A percentile compares a stretch with the other conserved stretches of the same genome.
phyloP scores from a whole-genome alignment of 1,284 basidiomycete genomes.

The Puccinia polysora region DNA sequence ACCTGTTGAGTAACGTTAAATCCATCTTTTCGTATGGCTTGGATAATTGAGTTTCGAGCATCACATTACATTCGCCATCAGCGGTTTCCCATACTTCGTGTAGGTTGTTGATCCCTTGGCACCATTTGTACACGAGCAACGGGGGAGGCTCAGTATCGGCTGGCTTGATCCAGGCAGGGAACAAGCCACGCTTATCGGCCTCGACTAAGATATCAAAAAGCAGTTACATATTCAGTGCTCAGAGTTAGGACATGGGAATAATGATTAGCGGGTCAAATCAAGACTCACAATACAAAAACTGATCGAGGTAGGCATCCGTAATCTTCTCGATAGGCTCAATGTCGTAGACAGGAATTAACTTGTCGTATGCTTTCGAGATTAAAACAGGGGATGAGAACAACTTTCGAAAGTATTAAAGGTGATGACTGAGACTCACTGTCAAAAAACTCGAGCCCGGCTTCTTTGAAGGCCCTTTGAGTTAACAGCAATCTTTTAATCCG shows the following conservation, averaged over 20 bases:
- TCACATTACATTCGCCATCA: conserved; percentile 90
- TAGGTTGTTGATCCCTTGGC: conserved; percentile 85
- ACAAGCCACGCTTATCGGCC: conserved; percentile 92
- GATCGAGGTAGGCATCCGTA: conserved; percentile 66
- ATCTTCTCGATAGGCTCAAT: conserved; percentile 99
- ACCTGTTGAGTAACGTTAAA: conserved; percentile 82
- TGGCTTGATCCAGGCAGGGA: conserved; percentile 97
- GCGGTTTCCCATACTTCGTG: conserved; percentile 94
- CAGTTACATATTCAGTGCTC: not conserved
- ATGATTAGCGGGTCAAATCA: conserved; percentile 56
- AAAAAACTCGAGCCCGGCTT: conserved; percentile 74
- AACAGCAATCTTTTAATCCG: conserved; percentile 91
- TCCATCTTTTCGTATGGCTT: conserved; percentile 98
- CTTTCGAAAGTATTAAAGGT: not conserved
- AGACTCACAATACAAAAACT: conserved; percentile 69
- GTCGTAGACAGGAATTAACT: conserved; percentile 94
- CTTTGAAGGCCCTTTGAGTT: conserved; percentile 95
- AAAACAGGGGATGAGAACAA: conserved; percentile 59
- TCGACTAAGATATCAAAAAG: conserved; percentile 53
- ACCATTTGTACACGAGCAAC: conserved; percentile 94
- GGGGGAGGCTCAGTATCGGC: conserved; percentile 93
- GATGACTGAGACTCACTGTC: conserved; percentile 48
- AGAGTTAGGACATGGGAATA: not conserved
- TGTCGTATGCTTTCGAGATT: conserved; percentile 61
- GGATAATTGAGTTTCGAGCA: conserved; percentile 94